Evolutionary conservation across 176 grass and related monocot species (phyloP).

Genomic region (Carex myosuroides): DNA sequence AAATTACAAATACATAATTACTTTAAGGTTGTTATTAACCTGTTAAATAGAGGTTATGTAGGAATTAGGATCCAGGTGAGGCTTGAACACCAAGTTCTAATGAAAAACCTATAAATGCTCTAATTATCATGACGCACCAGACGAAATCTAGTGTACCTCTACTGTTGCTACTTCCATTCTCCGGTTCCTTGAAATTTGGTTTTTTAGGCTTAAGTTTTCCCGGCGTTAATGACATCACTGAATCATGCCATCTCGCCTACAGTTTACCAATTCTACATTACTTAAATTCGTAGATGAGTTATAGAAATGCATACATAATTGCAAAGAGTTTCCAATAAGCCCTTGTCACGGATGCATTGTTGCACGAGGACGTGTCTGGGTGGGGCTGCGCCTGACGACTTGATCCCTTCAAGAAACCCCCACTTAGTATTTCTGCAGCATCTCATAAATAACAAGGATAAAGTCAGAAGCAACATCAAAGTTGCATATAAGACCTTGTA

Average conservation of each 20-base stretch:
- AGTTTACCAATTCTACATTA: not conserved
- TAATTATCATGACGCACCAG: not conserved
- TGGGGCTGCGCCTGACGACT: constrained; percentile 60
- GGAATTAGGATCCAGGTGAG: not conserved
- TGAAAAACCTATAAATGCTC: not conserved
- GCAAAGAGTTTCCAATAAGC: constrained; percentile 73
- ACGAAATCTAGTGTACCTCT: not conserved
- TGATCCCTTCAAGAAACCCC: constrained; percentile 76
- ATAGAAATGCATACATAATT: constrained; percentile 55
- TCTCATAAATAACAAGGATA: not conserved
- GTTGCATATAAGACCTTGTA: not conserved
- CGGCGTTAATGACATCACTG: not conserved
- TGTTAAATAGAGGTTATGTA: not conserved
- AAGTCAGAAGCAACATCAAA: not conserved
- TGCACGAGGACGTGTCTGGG: constrained; percentile 80
- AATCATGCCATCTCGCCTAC: not conserved
- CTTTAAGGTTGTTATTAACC: not conserved
- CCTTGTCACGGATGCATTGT: constrained; percentile 79
- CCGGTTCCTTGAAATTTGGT: not conserved
- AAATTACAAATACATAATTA: not conserved
- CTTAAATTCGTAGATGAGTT: not conserved
- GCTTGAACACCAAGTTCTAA: not conserved
- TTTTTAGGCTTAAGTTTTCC: not conserved
- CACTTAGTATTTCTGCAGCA: constrained; percentile 78
- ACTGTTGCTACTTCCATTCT: not conserved